Base-by-base conservation (phyloP, 192 early-diverging fungal genomes). In the Allomyces javanicus region DNA sequence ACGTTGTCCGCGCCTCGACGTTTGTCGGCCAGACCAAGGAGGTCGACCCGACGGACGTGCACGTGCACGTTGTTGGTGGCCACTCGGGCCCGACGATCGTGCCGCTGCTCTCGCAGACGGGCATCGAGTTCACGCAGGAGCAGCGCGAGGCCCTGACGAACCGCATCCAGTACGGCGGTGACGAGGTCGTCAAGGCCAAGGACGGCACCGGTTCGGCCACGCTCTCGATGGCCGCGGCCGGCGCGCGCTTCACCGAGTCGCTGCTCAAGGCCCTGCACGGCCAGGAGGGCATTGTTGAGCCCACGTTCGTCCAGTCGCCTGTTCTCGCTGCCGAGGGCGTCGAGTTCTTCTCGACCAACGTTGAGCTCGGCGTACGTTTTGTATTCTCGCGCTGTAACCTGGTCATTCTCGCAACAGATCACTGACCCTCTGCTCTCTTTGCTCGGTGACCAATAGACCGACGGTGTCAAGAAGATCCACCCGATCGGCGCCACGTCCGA, bases 171-270 rank as follows among this genome's bases (percentile, higher is more conserved):
- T 95, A 86, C 74, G 94, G 90, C 72, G 94, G 94, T 72, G 94
- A 97, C 73, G 94, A 97, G 77, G 94, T 97, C 40, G 91, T 97
- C 73, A 89, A 94, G 85, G 94, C 94, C 72, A 97, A 97, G 86
- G 87, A 92, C 79, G 95, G 93, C 64, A 85, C 87, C 50, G 91
- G 88, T 21, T 88, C 86, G 27, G 89, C 90, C 65, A 92, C 89
- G 24, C 82, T 92, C 66, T 90, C 88, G 58, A 91, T 91, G 91
- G 88, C 89, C 44, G 86, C 83, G 65, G 86, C 88, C 66, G 88
- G 86, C 64, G 86, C 89, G 40, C 81, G 90, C 62, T 97, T 97
- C 77, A 82, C 88, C 67, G 79, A 89, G 77, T 89, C 91, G 44
- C 77, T 97, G 62, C 82, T 97, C 64, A 79, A 88, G 62, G 91